A percentile compares a stretch with the other conserved stretches of the same genome.
These are phyloP conservation scores for Albophoma yamanashiensis DNA, from an alignment of 2,329 filamentous ascomycete species.

Conservation along the genomic window DNA sequence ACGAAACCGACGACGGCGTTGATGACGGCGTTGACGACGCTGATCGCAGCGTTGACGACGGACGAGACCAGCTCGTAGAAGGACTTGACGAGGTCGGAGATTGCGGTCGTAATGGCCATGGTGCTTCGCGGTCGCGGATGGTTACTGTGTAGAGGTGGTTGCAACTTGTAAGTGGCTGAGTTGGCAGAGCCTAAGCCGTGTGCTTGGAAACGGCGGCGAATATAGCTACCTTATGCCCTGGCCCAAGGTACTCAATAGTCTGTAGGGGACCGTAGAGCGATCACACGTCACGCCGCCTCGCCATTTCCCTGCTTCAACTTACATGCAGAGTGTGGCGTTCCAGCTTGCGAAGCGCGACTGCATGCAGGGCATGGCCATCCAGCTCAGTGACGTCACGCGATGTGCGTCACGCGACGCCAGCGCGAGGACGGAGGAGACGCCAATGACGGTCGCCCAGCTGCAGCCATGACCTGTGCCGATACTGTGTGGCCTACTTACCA, in stretches of 20 bases:
- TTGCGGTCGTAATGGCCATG: slow-evolving; percentile 24
- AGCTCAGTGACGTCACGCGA: neutral
- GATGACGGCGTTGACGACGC: slow-evolving; percentile 21
- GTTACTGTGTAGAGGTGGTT: neutral
- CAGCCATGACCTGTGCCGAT: neutral
- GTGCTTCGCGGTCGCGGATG: slow-evolving; percentile 1
- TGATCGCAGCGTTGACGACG: slow-evolving; percentile 21
- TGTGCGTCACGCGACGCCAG: neutral
- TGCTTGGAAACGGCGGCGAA: too few species aligned
- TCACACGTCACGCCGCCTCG: neutral
- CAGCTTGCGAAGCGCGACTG: neutral
- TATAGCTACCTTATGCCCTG: neutral
- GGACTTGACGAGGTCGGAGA: slow-evolving; percentile 27
- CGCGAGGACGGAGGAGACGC: neutral
- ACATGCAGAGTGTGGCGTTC: neutral
- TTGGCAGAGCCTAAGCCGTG: neutral
- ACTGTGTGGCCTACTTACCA: neutral
- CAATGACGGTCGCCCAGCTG: neutral
- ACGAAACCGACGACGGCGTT: slow-evolving; percentile 23
- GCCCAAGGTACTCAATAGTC: neutral
- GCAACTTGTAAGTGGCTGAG: neutral
- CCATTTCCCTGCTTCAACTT: neutral
- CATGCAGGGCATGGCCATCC: neutral
- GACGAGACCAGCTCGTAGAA: slow-evolving; percentile 30
- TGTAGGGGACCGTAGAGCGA: neutral